Conservation (phyloP, 1,284 basidiomycete genomes). For the Inonotus obliquus region DNA sequence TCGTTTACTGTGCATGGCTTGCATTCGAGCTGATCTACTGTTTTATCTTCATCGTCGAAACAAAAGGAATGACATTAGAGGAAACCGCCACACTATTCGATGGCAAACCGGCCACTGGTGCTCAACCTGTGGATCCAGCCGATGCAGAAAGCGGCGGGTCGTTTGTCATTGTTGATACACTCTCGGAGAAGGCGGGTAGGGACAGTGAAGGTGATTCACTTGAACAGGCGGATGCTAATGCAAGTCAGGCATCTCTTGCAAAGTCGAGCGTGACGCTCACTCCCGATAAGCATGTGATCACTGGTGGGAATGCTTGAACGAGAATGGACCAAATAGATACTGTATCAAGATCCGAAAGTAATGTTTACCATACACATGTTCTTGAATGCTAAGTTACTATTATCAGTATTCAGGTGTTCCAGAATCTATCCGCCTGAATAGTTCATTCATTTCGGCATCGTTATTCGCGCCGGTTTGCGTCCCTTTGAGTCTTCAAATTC, state of each 20-base stretch:
- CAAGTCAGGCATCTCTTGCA: background rate
- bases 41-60: slow-evolving; percentile 67
- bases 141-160: background rate
- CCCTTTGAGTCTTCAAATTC: too few relatives aligned
- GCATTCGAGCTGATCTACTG: slow-evolving; percentile 56
- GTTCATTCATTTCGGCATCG: too few relatives aligned
- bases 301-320: too few relatives aligned
- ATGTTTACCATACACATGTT: too few relatives aligned
- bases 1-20: slow-evolving; percentile 67
- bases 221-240: slow-evolving; percentile 17
- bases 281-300: background rate
- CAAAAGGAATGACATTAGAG: slow-evolving; percentile 66
- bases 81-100: slow-evolving; percentile 72
- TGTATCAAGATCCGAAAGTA: too few relatives aligned
- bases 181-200: background rate
- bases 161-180: background rate
- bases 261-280: background rate
- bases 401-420: too few relatives aligned
- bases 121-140: background rate
- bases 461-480: too few relatives aligned
- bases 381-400: too few relatives aligned
- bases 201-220: slow-evolving; percentile 35
- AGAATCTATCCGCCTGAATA: too few relatives aligned
- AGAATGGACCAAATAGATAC: too few relatives aligned
- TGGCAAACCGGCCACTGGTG: slow-evolving; percentile 41